phyloP scores from a whole-genome alignment of 2,329 filamentous ascomycete species.

The Cyclaneusma minus region DNA sequence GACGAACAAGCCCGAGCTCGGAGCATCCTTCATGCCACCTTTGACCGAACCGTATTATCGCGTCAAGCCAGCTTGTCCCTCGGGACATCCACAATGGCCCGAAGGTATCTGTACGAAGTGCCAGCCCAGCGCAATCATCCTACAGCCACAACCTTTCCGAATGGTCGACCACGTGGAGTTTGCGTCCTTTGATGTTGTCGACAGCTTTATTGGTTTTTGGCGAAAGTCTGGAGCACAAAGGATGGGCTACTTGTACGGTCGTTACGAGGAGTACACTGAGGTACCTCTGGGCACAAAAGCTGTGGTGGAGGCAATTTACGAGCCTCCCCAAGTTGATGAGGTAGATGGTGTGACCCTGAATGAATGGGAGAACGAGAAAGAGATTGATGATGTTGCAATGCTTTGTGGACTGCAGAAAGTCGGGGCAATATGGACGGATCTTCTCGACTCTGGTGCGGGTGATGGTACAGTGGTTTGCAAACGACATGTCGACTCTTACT shows the following conservation, averaged over 20 bases:
- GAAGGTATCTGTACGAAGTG: conserved; percentile 97
- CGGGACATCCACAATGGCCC: conserved; percentile 84
- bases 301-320: conserved; percentile 92
- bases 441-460: conserved; percentile 64
- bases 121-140: conserved; percentile 88
- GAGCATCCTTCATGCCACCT: conserved; percentile 90
- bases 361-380: conserved; percentile 72
- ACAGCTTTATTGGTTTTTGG: conserved; percentile 88
- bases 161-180: conserved; percentile 99
- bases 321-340: conserved; percentile 83
- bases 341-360: conserved; percentile 73
- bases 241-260: conserved; percentile 80
- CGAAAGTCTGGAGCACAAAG: conserved; percentile 71
- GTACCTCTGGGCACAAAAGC: conserved; percentile 91
- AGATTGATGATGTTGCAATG: conserved; percentile 65
- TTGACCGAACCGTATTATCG: conserved; percentile 86
- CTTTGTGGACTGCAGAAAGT: conserved; percentile 77
- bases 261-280: conserved; percentile 79
- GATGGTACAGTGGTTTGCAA: conserved; percentile 89
- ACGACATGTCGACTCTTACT: conserved; percentile 89
- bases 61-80: conserved; percentile 77
- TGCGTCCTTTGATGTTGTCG: conserved; percentile 66
- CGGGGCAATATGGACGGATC: conserved; percentile 88
- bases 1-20: conserved; percentile 90
- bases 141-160: conserved; percentile 85